Percentiles rank a stretch among this genome's conserved stretches.
Evolutionary conservation across 805 yeast species (phyloP).

Genomic region (Allodekkera sacchari): DNA sequence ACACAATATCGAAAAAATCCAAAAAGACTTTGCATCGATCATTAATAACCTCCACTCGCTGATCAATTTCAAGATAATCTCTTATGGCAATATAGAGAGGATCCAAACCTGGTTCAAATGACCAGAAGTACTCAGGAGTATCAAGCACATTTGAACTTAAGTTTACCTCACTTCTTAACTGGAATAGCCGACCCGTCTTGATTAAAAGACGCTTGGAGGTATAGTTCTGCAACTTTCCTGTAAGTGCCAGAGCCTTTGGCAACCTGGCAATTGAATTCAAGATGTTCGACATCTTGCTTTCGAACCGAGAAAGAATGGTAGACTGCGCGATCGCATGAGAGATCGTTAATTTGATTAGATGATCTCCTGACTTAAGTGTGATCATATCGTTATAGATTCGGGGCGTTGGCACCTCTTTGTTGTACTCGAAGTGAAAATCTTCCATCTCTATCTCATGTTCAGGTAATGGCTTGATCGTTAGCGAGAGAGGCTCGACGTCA

Average conservation of each 20-base stretch:
- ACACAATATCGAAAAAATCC: conserved; percentile 87
- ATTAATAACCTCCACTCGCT: conserved; percentile 85
- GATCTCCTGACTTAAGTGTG: conserved; percentile 84
- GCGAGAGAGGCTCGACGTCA: conserved; percentile 18
- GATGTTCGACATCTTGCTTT: conserved; percentile 80
- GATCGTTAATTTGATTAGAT: conserved; percentile 82
- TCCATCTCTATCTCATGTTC: conserved; percentile 93
- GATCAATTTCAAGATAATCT: conserved; percentile 91
- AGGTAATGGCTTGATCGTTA: conserved; percentile 65
- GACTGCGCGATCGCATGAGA: conserved; percentile 97
- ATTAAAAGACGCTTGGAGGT: conserved; percentile 76
- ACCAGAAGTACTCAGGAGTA: conserved; percentile 96
- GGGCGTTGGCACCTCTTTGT: conserved; percentile 37
- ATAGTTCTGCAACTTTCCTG: conserved; percentile 74
- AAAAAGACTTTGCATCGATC: conserved; percentile 90
- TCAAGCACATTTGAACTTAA: conserved; percentile 84
- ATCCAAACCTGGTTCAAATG: conserved; percentile 87
- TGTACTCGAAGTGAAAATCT: conserved; percentile 69
- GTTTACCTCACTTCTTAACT: conserved; percentile 87
- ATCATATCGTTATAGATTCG: conserved; percentile 91
- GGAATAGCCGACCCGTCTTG: conserved; percentile 86
- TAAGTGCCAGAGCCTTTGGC: conserved; percentile 83
- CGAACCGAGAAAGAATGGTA: conserved; percentile 84
- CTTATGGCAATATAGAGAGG: conserved; percentile 85
- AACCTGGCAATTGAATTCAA: conserved; percentile 79